phyloP scores from a whole-genome alignment of 1,284 basidiomycete species.

The Xerocomus minutiporus region DNA sequence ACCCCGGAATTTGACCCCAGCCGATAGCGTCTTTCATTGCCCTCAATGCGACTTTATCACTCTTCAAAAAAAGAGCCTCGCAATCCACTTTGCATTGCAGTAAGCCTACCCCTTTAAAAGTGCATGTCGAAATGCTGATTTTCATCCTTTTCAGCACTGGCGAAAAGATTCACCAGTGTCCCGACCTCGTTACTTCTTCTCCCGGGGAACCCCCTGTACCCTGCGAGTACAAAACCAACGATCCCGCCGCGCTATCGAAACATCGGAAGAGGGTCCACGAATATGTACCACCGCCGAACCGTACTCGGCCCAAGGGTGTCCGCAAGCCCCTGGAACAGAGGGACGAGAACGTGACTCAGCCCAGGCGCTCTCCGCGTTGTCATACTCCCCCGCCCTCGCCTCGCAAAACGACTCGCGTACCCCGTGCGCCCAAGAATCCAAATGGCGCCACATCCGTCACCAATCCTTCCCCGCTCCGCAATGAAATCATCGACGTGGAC shows the following conservation, averaged over 20 bases:
- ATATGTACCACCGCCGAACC: constrained; percentile 16
- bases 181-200: neutral
- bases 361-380: neutral
- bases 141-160: constrained; percentile 18
- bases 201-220: neutral
- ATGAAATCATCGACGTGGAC: neutral
- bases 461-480: neutral
- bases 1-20: neutral
- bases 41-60: constrained; percentile 21
- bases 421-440: neutral
- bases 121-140: neutral
- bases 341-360: neutral
- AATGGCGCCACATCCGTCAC: neutral
- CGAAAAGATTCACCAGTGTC: constrained; percentile 22
- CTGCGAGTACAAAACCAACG: constrained; percentile 24
- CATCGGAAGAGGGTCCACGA: constrained; percentile 27
- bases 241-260: constrained; percentile 29
- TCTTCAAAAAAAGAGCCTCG: constrained; percentile 24
- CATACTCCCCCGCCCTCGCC: neutral
- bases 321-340: neutral
- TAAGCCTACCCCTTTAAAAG: neutral
- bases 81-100: constrained; percentile 22
- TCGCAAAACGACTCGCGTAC: neutral
- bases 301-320: neutral
- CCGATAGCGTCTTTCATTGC: constrained; percentile 19